Percentiles rank a stretch among this genome's conserved stretches.
phyloP scores from a whole-genome alignment of 164 flowering plant species.

The Stephania cephalantha region DNA sequence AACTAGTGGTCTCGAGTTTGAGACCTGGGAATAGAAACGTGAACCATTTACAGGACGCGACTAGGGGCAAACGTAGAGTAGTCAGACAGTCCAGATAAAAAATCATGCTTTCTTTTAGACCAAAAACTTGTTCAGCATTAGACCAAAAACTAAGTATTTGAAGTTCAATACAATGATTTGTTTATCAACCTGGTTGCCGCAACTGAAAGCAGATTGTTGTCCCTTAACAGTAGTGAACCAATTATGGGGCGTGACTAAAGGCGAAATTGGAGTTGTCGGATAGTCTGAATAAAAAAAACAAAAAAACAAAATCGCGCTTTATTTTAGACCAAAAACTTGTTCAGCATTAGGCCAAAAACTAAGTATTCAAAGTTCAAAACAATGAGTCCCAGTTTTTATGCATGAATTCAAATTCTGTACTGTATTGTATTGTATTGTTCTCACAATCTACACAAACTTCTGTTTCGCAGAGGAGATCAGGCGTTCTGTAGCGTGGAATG shows the following conservation, averaged over 20 bases:
- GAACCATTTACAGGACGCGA: too few species aligned
- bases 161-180: not conserved
- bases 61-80: too few species aligned
- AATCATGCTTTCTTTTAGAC: not conserved
- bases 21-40: too few species aligned
- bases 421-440: not conserved
- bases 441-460: not conserved
- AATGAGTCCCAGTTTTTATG: not conserved
- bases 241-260: too few species aligned
- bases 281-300: too few species aligned
- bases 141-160: not conserved
- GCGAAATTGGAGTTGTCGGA: too few species aligned
- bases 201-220: too few species aligned
- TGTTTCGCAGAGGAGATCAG: slow-evolving; percentile 49
- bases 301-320: too few species aligned
- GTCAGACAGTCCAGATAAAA: too few species aligned
- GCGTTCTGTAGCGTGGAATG: slow-evolving; percentile 64
- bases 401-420: not conserved
- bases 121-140: not conserved
- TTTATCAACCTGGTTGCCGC: too few species aligned
- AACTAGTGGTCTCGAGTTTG: too few species aligned
- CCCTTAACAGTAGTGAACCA: too few species aligned
- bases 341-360: not conserved
- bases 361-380: not conserved
- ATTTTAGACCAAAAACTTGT: not conserved